Percentiles rank a stretch among this genome's conserved stretches.
phyloP scores from a whole-genome alignment of 2,329 filamentous ascomycete genomes.

The Talaromyces sp. region DNA sequence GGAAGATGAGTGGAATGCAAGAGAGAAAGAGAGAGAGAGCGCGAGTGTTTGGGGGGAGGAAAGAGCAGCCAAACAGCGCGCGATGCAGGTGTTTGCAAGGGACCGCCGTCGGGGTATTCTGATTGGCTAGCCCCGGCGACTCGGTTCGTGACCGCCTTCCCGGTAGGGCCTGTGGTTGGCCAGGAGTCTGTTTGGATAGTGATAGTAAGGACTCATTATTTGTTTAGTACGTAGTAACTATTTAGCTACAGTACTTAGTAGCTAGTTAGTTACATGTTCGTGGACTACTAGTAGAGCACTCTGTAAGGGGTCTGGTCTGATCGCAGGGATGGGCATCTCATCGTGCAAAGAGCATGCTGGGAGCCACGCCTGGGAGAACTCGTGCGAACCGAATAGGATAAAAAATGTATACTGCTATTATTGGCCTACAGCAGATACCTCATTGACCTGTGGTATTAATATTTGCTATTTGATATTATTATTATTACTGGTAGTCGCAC shows the following conservation, averaged over 20 bases:
- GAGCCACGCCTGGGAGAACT: no score
- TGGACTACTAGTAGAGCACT: no score
- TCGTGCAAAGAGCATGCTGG: no score
- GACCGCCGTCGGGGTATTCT: background rate
- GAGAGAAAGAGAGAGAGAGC: background rate
- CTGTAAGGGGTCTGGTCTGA: no score
- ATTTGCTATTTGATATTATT: no score
- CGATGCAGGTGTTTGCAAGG: background rate
- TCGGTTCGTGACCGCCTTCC: background rate
- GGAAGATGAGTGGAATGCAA: background rate
- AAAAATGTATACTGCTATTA: background rate
- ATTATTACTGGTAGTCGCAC: no score
- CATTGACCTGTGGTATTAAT: no score
- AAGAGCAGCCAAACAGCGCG: slow-evolving; percentile 18
- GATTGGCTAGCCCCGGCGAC: background rate
- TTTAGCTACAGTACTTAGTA: background rate
- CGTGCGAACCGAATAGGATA: no score
- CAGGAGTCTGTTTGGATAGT: background rate
- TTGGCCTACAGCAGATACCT: background rate
- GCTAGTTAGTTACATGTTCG: no score
- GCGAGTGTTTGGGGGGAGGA: background rate
- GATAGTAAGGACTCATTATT: background rate
- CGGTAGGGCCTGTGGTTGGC: background rate
- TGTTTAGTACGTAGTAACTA: background rate
- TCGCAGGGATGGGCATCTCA: no score